Percentiles rank a stretch among this genome's conserved stretches.
Evolutionary conservation across 2,329 filamentous ascomycete genomes (phyloP).

Genomic region (Epichloe typhina): DNA sequence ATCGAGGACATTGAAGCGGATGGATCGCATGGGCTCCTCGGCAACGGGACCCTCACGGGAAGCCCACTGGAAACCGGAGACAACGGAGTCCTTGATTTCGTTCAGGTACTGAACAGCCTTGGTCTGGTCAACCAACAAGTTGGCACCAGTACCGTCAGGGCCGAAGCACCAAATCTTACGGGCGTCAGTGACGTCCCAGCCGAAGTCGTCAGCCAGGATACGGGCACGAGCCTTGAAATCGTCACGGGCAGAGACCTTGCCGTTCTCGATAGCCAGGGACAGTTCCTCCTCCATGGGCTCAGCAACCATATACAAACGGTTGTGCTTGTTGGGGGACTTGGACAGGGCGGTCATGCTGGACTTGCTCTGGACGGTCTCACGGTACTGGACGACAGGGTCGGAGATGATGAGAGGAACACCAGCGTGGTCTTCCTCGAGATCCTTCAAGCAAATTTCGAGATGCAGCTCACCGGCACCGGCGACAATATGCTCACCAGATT

Average conservation of each 20-base stretch:
- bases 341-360: constrained; percentile 95
- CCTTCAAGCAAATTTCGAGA: constrained; percentile 99
- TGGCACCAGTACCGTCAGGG: constrained; percentile 93
- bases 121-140: constrained; percentile 98
- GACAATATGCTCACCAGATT: constrained; percentile 97
- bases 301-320: constrained; percentile 95
- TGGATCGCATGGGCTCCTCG: constrained; percentile 93
- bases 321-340: constrained; percentile 99
- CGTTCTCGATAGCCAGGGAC: constrained; percentile 73
- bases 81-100: constrained; percentile 99
- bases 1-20: constrained; percentile 99
- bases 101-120: constrained; percentile 99
- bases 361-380: constrained; percentile 77
- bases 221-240: constrained; percentile 98
- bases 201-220: constrained; percentile 89
- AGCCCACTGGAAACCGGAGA: constrained; percentile 99
- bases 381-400: constrained; percentile 96
- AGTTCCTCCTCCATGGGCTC: constrained; percentile 89
- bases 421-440: constrained; percentile 98
- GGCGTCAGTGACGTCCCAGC: constrained; percentile 99
- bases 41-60: constrained; percentile 93
- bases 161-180: constrained; percentile 99
- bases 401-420: constrained; percentile 96
- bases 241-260: constrained; percentile 89
- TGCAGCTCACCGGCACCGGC: constrained; percentile 99